These are phyloP conservation scores for Xylaria bambusicola DNA, from an alignment of 495 filamentous ascomycete genomes.

Conservation along the genomic window DNA sequence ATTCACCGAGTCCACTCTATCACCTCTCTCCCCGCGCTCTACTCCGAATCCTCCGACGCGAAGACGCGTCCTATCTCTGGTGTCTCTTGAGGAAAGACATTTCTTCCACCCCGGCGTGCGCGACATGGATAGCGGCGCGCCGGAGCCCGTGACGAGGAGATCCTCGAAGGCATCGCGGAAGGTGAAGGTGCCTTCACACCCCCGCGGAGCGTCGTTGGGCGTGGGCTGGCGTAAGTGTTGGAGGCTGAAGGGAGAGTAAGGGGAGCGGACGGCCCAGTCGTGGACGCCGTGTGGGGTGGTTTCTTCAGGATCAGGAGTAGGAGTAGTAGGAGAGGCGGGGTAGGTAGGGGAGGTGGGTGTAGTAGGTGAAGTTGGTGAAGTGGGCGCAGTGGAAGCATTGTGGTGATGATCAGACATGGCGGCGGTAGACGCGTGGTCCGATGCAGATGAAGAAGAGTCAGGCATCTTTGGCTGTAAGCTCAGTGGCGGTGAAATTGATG, in stretches of 20 bases:
- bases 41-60: too few species aligned
- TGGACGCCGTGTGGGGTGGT: conserved; percentile 18
- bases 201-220: conserved; percentile 27
- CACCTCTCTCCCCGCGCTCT: too few species aligned
- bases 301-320: neutral
- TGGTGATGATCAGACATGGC: neutral
- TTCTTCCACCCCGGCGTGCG: too few species aligned
- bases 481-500: neutral
- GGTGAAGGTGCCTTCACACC: conserved; percentile 28
- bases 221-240: conserved; percentile 29
- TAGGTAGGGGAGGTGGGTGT: neutral
- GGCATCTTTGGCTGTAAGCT: neutral
- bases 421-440: neutral
- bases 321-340: neutral
- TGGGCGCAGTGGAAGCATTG: neutral
- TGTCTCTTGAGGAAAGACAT: too few species aligned
- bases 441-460: conserved; percentile 1
- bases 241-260: conserved; percentile 42
- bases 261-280: conserved; percentile 27
- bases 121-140: conserved; percentile 16
- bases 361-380: neutral
- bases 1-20: conserved; percentile 6
- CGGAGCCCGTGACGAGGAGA: conserved; percentile 35
- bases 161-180: conserved; percentile 49
- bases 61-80: too few species aligned